phyloP scores from a whole-genome alignment of 306 rosid genomes.

The Abrus pulchellus region DNA sequence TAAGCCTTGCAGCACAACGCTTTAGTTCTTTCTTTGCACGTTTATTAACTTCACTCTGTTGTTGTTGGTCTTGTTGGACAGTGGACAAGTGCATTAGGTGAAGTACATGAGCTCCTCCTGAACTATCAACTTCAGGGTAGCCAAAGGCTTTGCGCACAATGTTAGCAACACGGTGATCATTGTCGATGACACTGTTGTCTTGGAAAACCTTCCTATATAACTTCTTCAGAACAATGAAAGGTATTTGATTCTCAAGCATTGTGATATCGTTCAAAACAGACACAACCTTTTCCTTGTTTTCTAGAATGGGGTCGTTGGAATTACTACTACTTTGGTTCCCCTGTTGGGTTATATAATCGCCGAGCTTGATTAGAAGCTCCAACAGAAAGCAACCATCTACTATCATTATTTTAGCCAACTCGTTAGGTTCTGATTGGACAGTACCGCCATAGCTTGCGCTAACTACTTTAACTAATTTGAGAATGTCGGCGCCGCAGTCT shows the following conservation, averaged over 20 bases:
- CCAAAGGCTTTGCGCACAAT: neutral
- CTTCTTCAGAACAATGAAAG: slow-evolving; percentile 42
- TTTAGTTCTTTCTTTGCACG: neutral
- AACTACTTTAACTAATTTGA: no score
- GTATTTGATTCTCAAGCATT: slow-evolving; percentile 54
- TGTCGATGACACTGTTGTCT: neutral
- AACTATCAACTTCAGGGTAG: neutral
- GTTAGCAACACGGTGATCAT: neutral
- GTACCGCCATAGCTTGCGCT: slow-evolving; percentile 40
- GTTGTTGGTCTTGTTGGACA: neutral
- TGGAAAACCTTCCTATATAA: neutral
- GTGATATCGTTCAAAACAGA: slow-evolving; percentile 43
- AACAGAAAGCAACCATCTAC: slow-evolving; percentile 58
- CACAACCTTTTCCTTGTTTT: neutral
- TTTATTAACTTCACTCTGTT: neutral
- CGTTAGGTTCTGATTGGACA: slow-evolving; percentile 24
- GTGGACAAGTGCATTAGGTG: slow-evolving; percentile 36
- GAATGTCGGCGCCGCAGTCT: neutral
- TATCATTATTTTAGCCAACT: slow-evolving; percentile 49
- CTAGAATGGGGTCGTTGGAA: neutral
- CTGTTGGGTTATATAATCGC: neutral
- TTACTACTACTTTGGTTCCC: rapidly evolving
- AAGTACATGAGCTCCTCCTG: slow-evolving; percentile 11
- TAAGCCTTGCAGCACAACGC: slow-evolving; percentile 22
- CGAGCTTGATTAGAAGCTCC: slow-evolving; percentile 44